These are phyloP conservation scores for Danielia oregonensis DNA, from an alignment of 805 yeast species.

Conservation along the genomic window DNA sequence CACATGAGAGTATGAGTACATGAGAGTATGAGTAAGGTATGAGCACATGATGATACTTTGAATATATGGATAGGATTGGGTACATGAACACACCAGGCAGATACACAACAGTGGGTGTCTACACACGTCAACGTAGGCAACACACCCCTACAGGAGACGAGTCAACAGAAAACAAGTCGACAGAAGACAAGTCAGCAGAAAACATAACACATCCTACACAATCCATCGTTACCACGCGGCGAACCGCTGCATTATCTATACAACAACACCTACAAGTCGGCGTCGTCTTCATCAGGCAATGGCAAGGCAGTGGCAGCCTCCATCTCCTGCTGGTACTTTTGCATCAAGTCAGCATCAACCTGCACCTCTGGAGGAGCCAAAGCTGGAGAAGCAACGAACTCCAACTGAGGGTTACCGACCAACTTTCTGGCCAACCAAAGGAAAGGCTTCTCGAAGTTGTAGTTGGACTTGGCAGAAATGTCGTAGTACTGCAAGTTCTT, in stretches of 20 bases:
- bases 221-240: background rate
- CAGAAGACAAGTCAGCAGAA: too few species aligned
- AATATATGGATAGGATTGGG: too few species aligned
- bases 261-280: constrained; percentile 70
- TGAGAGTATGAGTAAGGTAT: too few species aligned
- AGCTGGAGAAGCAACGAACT: constrained; percentile 98
- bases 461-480: constrained; percentile 98
- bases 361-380: constrained; percentile 99
- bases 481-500: constrained; percentile 99
- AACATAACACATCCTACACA: too few species aligned
- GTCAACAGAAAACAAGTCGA: too few species aligned
- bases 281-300: constrained; percentile 99
- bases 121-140: too few species aligned
- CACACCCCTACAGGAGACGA: too few species aligned
- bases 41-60: too few species aligned
- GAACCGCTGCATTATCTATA: constrained; percentile 4
- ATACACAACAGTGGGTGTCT: too few species aligned
- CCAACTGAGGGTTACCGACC: constrained; percentile 96
- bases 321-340: constrained; percentile 98
- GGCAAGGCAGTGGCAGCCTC: constrained; percentile 99
- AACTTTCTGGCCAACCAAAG: constrained; percentile 99
- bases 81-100: too few species aligned
- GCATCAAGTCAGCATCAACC: constrained; percentile 95
- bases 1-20: too few species aligned
- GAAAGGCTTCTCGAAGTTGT: constrained; percentile 99